Evolutionary conservation across 2,329 filamentous ascomycete genomes (phyloP), one percentile per base, ranked within the genome.

Genomic region (Diaporthe capsici): DNA sequence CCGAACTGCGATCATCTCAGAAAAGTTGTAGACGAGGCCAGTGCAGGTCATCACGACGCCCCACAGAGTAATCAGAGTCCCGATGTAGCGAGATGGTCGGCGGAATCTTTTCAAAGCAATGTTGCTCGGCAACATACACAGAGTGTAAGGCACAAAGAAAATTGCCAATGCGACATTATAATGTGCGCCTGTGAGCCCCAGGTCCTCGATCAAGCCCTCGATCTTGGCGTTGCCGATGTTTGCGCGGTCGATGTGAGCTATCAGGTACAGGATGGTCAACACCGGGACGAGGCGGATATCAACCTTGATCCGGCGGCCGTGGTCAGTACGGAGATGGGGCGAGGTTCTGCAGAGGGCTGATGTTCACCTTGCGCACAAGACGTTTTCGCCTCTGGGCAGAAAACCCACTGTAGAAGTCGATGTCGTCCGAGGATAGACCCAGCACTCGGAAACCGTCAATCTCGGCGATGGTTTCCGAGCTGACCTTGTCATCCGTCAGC

Each of bases 161-260:
- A 79, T 76, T 31, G 76, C 76, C 37, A 79, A 76, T 20, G 86
- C 87, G 4, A 81, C 86, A 37, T 84, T 86, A 79, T 86, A 88
- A 76, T 88, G 81, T 42, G 81, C 80, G 9, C 80, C 79, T 1
- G 82, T 83, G 22, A 85, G 84, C 39, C 82, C 80, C 63, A 89
- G 87, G 75, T 86, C 86, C 51, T 84, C 82, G 6, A 85, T 84
- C 85, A 89, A 87, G 68, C 85, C 84, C 55, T 85, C 85, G 10
- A 85, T 83, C 74, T 84, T 84, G 77, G 87, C 87, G 78, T 47
- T 53, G 31, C 58, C 58, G n/a, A 73, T 73, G 34, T 72, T 72
- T 7, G 71, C 58, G 20, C 71, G 47, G 71, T 72, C 71, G n/a
- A 47, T 65, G 20, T 63, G 60, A 9, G 71, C 58, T 28, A 72